phyloP scores from a whole-genome alignment of 2,329 filamentous ascomycete species.

The Colletotrichum sp. region DNA sequence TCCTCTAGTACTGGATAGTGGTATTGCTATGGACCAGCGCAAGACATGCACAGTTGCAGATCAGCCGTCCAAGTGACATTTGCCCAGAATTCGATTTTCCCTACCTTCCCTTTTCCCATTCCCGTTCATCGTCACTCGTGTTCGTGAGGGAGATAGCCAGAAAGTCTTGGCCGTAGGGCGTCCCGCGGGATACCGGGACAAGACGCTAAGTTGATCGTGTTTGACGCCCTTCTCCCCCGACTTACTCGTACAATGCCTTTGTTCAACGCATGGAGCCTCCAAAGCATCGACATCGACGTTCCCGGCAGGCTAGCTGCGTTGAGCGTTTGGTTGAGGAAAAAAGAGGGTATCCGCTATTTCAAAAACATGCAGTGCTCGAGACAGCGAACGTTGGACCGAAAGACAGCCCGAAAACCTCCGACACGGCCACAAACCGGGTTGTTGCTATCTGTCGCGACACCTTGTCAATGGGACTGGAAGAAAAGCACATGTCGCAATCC shows the following conservation, averaged over 20 bases:
- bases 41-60: slow-evolving; percentile 6
- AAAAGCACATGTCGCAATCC: neutral
- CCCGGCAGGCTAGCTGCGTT: neutral
- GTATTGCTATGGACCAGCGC: neutral
- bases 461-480: neutral
- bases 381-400: neutral
- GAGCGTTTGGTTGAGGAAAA: neutral
- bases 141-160: neutral
- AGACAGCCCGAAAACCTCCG: neutral
- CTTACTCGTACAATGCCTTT: neutral
- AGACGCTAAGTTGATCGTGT: neutral
- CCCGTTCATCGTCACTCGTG: neutral
- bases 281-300: neutral
- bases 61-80: neutral
- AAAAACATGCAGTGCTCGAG: neutral
- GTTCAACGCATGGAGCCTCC: neutral
- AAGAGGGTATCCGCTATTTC: neutral
- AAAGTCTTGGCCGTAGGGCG: neutral
- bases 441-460: neutral
- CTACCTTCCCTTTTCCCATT: neutral
- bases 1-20: neutral
- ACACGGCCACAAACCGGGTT: neutral
- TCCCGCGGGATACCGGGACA: neutral
- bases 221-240: neutral
- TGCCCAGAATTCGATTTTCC: neutral